Conservation (phyloP, 371 early-diverging fungal genomes). For the Mucor lusitanicus region DNA sequence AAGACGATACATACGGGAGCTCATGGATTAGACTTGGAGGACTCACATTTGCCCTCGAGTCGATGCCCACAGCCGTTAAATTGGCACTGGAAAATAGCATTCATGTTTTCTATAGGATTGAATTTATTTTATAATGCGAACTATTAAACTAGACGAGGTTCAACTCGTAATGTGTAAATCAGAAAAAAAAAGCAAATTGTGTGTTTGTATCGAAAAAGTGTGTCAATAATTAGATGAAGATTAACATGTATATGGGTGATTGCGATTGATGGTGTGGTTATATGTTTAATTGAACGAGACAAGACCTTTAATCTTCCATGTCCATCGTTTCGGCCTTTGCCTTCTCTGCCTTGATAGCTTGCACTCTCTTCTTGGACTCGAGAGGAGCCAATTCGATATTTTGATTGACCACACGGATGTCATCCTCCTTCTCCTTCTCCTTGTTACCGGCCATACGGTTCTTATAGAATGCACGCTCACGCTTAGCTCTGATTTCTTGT, state of each 20-base stretch:
- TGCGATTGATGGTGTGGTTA: not conserved
- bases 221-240: not conserved
- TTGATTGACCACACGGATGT: conserved; percentile 77
- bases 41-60: too few relatives aligned
- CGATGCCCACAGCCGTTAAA: too few relatives aligned
- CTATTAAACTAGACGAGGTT: not conserved
- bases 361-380: conserved; percentile 61
- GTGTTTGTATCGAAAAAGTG: not conserved
- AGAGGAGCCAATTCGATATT: conserved; percentile 84
- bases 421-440: conserved; percentile 74
- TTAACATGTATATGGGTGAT: not conserved
- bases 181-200: not conserved
- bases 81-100: not conserved
- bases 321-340: conserved; percentile 60
- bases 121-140: not conserved
- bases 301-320: conserved; percentile 52
- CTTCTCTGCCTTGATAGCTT: conserved; percentile 61
- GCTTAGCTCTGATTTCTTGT: conserved; percentile 88
- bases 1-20: too few relatives aligned
- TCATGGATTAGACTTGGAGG: too few relatives aligned
- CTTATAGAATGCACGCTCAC: conserved; percentile 90
- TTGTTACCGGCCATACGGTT: conserved; percentile 85
- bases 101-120: not conserved
- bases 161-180: not conserved
- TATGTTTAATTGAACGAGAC: not conserved